Evolutionary conservation across 1,284 basidiomycete species (phyloP), one percentile per base, ranked within the genome.

Genomic region (Ceratobasidium sp.): DNA sequence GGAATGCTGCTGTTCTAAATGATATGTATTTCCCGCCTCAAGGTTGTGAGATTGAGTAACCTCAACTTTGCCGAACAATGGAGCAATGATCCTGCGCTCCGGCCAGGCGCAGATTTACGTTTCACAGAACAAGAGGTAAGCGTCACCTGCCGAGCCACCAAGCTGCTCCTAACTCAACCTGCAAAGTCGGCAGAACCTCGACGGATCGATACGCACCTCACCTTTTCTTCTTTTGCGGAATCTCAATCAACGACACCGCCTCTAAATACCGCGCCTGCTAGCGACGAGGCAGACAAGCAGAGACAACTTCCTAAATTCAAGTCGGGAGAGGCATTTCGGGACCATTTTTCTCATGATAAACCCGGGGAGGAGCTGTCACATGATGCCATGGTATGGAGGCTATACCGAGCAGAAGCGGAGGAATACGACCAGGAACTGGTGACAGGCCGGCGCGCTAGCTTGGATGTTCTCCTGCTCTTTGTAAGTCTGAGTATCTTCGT

Each of bases 351-450:
- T 2, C 25, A 25, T 25, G 64, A 68, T n/a, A 47, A 22, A 1
- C 42, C 53, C 47, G 64, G 64, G 0, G 34, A 32, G 29, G 64
- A 68, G 20, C 31, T 68, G 1, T 40, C 64, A 4, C 52, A 68
- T 20, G 64, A 68, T 47, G 64, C 64, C 27, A 47, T 34, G 5
- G 35, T 68, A 17, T 68, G 64, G 64, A 68, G 38, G n/a, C n/a
- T 68, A 3, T 68, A 68, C 22, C 53, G 53, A 7, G 47, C 45
- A 3, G 53, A 68, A 25, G 64, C 64, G 0, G 53, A 68, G 3
- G 64, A 68, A 31, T 56, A 68, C 20, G 64, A 68, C 29, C 64
- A 56, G 35, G 64, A 68, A 25, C n/a, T 68, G n/a, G 64, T 68
- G 20, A 56, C 32, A 22, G 64, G 64, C 10, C 35, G 64, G 32